Conservation (phyloP, 805 yeast species). For the Alloascoidea hylecoeti region DNA sequence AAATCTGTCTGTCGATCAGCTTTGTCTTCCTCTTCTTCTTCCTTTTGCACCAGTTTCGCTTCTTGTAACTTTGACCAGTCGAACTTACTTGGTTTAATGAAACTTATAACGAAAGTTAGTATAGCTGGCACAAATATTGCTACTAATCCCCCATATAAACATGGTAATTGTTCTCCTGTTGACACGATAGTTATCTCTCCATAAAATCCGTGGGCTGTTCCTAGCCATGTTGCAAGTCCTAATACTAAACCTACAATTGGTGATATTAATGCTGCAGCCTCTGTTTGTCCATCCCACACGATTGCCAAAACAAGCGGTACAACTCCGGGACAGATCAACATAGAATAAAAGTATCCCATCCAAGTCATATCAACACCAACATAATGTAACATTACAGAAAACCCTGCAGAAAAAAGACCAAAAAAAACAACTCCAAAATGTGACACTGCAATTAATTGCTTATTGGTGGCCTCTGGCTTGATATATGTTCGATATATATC, state of each 20-base stretch:
- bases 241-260: constrained; percentile 41
- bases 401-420: constrained; percentile 22
- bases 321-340: constrained; percentile 65
- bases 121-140: too few relatives aligned
- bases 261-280: constrained; percentile 52
- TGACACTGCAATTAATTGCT: constrained; percentile 25
- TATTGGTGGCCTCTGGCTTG: constrained; percentile 26
- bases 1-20: too few relatives aligned
- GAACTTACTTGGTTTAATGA: too few relatives aligned
- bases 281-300: constrained; percentile 52
- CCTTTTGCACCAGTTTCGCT: too few relatives aligned
- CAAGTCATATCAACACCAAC: constrained; percentile 23
- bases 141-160: too few relatives aligned
- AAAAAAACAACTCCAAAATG: constrained; percentile 25
- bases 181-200: constrained; percentile 27
- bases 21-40: too few relatives aligned
- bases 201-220: constrained; percentile 26
- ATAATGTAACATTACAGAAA: constrained; percentile 22
- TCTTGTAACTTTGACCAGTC: too few relatives aligned
- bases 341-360: constrained; percentile 39
- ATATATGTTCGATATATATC: constrained; percentile 31
- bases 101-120: too few relatives aligned
- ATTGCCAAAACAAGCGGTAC: constrained; percentile 62
- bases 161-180: too few relatives aligned
- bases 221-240: constrained; percentile 38